A percentile compares a stretch with the other conserved stretches of the same genome.
Conservation (phyloP, 768 basidiomycete genomes). For the Serendipita vermifera region DNA sequence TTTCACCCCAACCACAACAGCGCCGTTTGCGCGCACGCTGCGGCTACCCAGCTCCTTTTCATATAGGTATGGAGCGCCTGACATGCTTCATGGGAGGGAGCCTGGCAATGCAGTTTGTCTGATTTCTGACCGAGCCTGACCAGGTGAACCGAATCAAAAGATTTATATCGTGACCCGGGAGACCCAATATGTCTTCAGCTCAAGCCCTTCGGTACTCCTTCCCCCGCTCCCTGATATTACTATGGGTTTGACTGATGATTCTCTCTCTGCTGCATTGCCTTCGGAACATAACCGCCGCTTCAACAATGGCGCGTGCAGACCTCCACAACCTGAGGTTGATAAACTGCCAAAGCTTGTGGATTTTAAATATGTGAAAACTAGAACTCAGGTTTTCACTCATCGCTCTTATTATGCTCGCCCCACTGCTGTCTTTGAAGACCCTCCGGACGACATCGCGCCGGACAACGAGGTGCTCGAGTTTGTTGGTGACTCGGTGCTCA, state of each 20-base stretch:
- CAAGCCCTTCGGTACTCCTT: slow-evolving; percentile 1
- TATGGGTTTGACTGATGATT: not conserved
- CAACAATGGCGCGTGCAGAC: not conserved
- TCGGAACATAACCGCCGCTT: not conserved
- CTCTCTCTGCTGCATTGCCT: not conserved
- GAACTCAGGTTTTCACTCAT: slow-evolving; percentile 57
- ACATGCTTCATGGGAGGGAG: no score
- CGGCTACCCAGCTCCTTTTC: no score
- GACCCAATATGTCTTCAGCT: not conserved
- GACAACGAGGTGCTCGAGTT: slow-evolving; percentile 79
- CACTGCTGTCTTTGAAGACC: slow-evolving; percentile 65
- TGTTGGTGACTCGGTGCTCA: slow-evolving; percentile 62
- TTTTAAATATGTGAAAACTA: slow-evolving; percentile 36
- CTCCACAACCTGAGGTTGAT: slow-evolving; percentile 10
- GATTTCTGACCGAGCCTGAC: no score
- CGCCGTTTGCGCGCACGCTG: no score
- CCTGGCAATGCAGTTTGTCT: no score
- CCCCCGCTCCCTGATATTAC: not conserved
- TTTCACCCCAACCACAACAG: no score
- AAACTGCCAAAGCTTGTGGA: slow-evolving; percentile 45
- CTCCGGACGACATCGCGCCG: slow-evolving; percentile 54
- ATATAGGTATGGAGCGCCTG: no score
- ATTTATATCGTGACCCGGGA: not conserved
- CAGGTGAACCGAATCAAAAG: no score
- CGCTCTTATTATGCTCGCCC: slow-evolving; percentile 58